Evolutionary conservation across 257 asterid species (phyloP).

Genomic region (Verbascum thapsus): DNA sequence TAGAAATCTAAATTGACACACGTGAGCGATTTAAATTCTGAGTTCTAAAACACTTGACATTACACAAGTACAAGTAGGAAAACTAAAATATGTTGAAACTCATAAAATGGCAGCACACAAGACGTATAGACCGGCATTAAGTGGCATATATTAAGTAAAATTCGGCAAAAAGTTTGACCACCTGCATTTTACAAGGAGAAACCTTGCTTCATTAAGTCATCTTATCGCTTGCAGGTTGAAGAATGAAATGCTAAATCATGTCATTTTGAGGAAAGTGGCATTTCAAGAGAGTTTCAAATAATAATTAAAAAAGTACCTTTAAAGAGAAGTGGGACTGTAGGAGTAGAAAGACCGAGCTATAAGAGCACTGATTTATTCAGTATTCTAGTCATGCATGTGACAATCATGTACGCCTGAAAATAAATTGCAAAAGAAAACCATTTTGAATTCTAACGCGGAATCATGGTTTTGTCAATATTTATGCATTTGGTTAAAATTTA

Average conservation of each 20-base stretch:
- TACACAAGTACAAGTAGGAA: not conserved
- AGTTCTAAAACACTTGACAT: not conserved
- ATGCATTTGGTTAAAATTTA: constrained; percentile 17
- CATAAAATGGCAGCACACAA: constrained; percentile 10
- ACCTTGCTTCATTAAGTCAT: not conserved
- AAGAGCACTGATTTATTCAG: constrained; percentile 1
- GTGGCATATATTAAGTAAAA: not conserved
- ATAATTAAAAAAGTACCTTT: not conserved
- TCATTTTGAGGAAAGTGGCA: not conserved
- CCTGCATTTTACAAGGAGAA: constrained; percentile 2
- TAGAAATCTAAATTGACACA: not conserved
- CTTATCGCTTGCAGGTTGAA: not conserved
- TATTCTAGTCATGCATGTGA: not conserved
- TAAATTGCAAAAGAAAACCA: not conserved
- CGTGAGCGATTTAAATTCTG: not conserved
- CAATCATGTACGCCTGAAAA: not conserved
- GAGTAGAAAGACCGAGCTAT: not conserved
- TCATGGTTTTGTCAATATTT: not conserved
- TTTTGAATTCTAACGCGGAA: not conserved
- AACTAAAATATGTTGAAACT: not conserved
- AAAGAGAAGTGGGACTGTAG: not conserved
- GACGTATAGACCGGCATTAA: constrained; percentile 7
- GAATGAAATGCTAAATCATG: not conserved
- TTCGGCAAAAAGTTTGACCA: constrained; percentile 1
- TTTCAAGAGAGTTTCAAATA: not conserved